Base-by-base conservation (phyloP, 768 basidiomycete species). In the Asterophora parasitica region DNA sequence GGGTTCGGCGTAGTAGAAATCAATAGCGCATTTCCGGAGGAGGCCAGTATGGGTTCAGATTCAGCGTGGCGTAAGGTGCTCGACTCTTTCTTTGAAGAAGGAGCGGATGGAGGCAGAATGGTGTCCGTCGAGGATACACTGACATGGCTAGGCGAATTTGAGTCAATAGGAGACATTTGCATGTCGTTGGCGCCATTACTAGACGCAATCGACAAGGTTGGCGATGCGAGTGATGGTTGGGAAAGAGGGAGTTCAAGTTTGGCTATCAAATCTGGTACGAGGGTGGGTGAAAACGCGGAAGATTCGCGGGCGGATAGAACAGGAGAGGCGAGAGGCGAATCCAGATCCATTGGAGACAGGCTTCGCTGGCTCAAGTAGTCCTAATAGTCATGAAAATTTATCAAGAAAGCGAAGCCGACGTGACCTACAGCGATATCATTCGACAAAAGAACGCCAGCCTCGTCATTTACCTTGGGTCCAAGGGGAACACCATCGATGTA, bases 281-380 rank as follows among this genome's bases (percentile, higher is more conserved):
- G 16, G 27, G 35, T 37, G n/a, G 43, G 42, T 5, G 38, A 44
- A 7, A 44, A 17, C 7, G 20, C 15, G 9, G 38, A 15, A 20
- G 36, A 23, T 19, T 20, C 11, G 31, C 13, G 37, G 16, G 10
- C 38, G 46, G 49, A 53, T 31, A 46, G 23, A 13, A 13, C 42
- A 23, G 71, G 69, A 8, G 70, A 70, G 50, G 67, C 71, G 13
- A 65, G 53, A 6, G 71, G 60, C 6, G 79, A 79, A 53, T 76
- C 79, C 35, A 83, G 68, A 46, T 82, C 83, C 79, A 81, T 82
- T 0, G 79, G 80, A 40, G 79, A 79, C 38, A 79, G 65, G 61
- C 76, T 83, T 48, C 77, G 66, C 13, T 74, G 70, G 43, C 31
- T 44, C 43, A 42, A 48, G 39, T 30, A 39, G 26, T 38, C 48